Conservation (phyloP, 352 stramenopile species). For the Globisporangium nagaii region DNA sequence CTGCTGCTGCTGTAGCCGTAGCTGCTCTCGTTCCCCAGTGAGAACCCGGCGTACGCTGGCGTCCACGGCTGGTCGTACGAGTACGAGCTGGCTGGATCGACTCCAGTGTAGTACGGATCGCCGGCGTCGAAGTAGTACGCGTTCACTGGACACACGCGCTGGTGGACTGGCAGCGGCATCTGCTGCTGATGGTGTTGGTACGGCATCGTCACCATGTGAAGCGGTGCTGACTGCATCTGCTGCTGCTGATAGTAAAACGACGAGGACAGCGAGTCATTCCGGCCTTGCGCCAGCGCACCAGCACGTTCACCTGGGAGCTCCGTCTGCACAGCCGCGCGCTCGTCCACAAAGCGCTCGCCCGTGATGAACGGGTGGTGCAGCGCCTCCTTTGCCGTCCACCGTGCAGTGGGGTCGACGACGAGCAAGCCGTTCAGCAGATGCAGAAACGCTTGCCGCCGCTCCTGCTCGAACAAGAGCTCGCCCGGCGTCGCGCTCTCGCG, state of each 20-base stretch:
- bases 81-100: neutral
- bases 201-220: neutral
- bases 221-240: neutral
- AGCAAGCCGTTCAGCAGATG: constrained; percentile 33
- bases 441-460: constrained; percentile 26
- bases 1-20: neutral
- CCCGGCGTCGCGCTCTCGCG: constrained; percentile 11
- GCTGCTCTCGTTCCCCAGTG: neutral
- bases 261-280: neutral
- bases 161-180: neutral
- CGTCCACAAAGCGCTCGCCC: constrained; percentile 17
- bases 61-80: constrained; percentile 5
- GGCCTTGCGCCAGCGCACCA: neutral
- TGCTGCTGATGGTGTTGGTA: neutral
- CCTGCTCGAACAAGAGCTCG: constrained; percentile 10
- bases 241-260: constrained; percentile 1
- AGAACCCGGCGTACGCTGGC: neutral
- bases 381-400: constrained; percentile 32
- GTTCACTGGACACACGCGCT: constrained; percentile 11
- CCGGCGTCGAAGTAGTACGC: constrained; percentile 7
- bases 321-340: neutral
- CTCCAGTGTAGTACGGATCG: constrained; percentile 2
- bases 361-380: constrained; percentile 47
- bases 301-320: neutral
- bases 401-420: constrained; percentile 20